Evolutionary conservation across 768 basidiomycete species (phyloP).

Genomic region (Rubroboletus pulcherrimus): DNA sequence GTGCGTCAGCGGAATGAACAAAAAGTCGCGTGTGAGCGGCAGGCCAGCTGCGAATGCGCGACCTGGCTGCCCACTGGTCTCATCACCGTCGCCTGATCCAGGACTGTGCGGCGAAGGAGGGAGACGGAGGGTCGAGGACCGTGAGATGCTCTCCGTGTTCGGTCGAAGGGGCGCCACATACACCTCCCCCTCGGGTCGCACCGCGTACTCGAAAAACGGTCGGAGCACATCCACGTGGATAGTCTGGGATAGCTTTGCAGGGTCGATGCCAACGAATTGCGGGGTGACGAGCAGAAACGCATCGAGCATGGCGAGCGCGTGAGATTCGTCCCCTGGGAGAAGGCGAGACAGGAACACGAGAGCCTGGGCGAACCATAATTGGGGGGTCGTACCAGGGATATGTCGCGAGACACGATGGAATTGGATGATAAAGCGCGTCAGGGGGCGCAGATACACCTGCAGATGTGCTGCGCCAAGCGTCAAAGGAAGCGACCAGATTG

Average conservation of each 20-base stretch:
- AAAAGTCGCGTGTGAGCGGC: conserved; percentile 61
- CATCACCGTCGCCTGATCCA: not conserved
- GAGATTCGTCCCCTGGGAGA: conserved; percentile 73
- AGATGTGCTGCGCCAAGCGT: conserved; percentile 3
- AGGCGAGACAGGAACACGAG: conserved; percentile 52
- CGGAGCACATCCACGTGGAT: conserved; percentile 31
- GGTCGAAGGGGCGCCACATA: conserved; percentile 49
- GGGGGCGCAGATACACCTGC: conserved; percentile 36
- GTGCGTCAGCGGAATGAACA: conserved; percentile 65
- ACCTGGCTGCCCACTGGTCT: not conserved
- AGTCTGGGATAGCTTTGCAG: conserved; percentile 15
- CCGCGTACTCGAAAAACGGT: conserved; percentile 56
- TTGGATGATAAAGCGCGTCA: conserved; percentile 49
- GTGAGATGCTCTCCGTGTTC: conserved; percentile 53
- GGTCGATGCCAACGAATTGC: conserved; percentile 13
- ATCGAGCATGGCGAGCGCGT: conserved; percentile 41
- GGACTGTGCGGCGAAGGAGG: conserved; percentile 7
- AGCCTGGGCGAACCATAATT: conserved; percentile 67
- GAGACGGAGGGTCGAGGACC: conserved; percentile 52
- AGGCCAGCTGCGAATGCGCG: conserved; percentile 32
- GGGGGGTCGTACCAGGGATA: conserved; percentile 51
- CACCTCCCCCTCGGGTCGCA: conserved; percentile 39
- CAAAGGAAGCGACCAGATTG: conserved; percentile 43
- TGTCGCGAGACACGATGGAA: conserved; percentile 59
- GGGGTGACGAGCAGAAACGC: conserved; percentile 17